Evolutionary conservation across 495 filamentous ascomycete genomes (phyloP), one percentile per base, ranked within the genome.

Genomic region (Aspergillus indologenus): DNA sequence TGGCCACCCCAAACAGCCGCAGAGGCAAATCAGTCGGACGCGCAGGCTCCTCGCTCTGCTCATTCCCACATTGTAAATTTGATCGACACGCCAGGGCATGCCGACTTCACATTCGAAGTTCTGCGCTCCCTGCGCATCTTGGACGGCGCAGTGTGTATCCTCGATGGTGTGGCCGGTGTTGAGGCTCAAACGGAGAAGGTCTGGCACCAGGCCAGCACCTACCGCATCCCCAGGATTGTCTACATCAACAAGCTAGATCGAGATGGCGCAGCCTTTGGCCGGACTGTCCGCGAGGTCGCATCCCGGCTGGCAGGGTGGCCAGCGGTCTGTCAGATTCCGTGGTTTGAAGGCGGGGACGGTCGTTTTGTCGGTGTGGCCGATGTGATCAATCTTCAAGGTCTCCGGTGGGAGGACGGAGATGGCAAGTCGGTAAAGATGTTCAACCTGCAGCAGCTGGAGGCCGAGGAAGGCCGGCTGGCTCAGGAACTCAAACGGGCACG

Each of bases 151-250:
- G 87, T 99, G 29, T 97, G 92, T 64, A 96, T 99, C 62, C 82
- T 99, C 19, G 95, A 99, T 61, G 91, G 91, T 8, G 95, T 99
- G 45, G 93, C 96, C 57, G 95, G 95, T 1, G 94, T 99, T 19
- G 95, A 99, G 69, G 93, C 95, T 1, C 95, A 98, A 71, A 99
- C 95, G 0, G 95, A 99, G 71, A 88, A 96, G 62, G 95, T 99
- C 6, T 99, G 95, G 94, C 74, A 84, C 12, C 94, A 97, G 56
- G 94, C 95, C 1, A 88, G 85, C 52, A 83, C 83, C 11, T 96
- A 94, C 64, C 79, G 76, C 11, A 98, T 98, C 40, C 95, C 95
- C 14, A 78, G 91, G 22, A 83, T 98, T 26, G 79, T 96, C 47
- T 99, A 88, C 59, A 81, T 98, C 63, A 99, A 99, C 74, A 99